These are phyloP conservation scores for Trichoderma asperelloides DNA, from an alignment of 495 filamentous ascomycete genomes.

Conservation along the genomic window DNA sequence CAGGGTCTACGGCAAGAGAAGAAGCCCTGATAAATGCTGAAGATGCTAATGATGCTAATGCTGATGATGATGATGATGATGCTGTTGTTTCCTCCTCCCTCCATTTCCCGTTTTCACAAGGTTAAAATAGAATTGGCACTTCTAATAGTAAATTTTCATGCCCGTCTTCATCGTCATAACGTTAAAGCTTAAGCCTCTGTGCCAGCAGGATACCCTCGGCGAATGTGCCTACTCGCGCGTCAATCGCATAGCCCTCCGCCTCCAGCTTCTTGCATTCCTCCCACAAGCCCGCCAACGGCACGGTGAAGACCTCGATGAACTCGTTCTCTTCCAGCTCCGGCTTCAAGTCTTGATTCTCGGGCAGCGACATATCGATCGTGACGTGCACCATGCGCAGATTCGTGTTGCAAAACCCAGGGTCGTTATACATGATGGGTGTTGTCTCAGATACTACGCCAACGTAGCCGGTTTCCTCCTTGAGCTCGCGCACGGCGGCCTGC, in stretches of 20 bases:
- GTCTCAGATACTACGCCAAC: slow-evolving; percentile 58
- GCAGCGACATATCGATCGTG: slow-evolving; percentile 61
- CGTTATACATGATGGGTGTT: slow-evolving; percentile 77
- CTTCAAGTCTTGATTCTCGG: slow-evolving; percentile 57
- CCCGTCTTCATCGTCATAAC: neutral
- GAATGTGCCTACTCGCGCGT: slow-evolving; percentile 74
- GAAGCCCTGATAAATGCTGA: neutral
- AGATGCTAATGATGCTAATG: too few species aligned
- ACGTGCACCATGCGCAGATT: slow-evolving; percentile 80
- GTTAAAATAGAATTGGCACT: too few species aligned
- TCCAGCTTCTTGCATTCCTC: slow-evolving; percentile 61
- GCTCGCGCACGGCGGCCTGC: slow-evolving; percentile 73
- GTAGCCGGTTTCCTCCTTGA: slow-evolving; percentile 93
- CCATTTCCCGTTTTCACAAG: too few species aligned
- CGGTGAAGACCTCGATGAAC: slow-evolving; percentile 78
- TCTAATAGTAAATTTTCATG: neutral
- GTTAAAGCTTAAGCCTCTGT: slow-evolving; percentile 38
- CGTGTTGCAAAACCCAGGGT: slow-evolving; percentile 78
- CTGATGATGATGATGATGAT: neutral
- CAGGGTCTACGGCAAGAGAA: slow-evolving; percentile 59
- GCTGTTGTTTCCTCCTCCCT: neutral
- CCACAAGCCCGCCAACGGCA: slow-evolving; percentile 58
- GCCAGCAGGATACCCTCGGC: slow-evolving; percentile 81
- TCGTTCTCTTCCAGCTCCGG: slow-evolving; percentile 80
- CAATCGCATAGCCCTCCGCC: slow-evolving; percentile 69